Evolutionary conservation across 2,329 filamentous ascomycete species (phyloP).

Genomic region (Penicillium digitatum): DNA sequence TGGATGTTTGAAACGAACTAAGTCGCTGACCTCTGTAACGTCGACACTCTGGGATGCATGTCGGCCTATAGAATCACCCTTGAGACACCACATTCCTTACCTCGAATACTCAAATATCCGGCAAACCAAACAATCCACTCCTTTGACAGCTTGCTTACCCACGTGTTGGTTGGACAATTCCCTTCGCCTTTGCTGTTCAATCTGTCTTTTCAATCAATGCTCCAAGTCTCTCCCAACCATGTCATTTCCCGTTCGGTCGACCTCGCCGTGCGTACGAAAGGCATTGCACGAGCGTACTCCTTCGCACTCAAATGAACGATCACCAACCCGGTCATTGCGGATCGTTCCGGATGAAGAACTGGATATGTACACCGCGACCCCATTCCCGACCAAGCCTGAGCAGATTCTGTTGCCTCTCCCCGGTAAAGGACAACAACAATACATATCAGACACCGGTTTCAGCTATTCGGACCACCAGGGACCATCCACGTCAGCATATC

Average conservation of each 20-base stretch:
- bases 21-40: constrained; percentile 24
- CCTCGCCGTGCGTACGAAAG: constrained; percentile 37
- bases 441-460: constrained; percentile 30
- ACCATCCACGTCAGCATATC: constrained; percentile 28
- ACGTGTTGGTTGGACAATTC: not conserved
- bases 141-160: constrained; percentile 1
- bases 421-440: constrained; percentile 36
- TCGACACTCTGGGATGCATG: constrained; percentile 18
- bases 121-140: constrained; percentile 14
- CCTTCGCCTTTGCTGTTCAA: not conserved
- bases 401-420: constrained; percentile 44
- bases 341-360: constrained; percentile 34
- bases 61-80: constrained; percentile 9
- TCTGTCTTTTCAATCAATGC: constrained; percentile 20
- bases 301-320: constrained; percentile 45
- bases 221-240: constrained; percentile 28
- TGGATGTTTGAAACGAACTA: constrained; percentile 24
- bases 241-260: constrained; percentile 30
- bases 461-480: constrained; percentile 32
- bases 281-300: constrained; percentile 46
- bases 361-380: constrained; percentile 41
- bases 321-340: constrained; percentile 37
- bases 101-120: constrained; percentile 14
- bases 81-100: constrained; percentile 22
- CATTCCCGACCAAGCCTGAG: constrained; percentile 48